Evolutionary conservation across 805 yeast species (phyloP).

Genomic region (Kodamaea nitidulidarum): DNA sequence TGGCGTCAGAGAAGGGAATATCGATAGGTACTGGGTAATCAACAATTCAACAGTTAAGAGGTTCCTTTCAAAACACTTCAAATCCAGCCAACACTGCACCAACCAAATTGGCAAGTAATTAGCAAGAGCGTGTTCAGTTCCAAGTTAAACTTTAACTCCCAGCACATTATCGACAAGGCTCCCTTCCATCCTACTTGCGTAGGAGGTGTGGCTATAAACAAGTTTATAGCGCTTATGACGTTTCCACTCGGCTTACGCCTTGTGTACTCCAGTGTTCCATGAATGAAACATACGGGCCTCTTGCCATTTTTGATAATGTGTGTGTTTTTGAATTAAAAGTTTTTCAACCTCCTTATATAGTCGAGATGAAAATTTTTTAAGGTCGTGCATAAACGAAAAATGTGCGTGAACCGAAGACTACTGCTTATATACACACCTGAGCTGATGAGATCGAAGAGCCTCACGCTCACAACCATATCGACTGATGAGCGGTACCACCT

Average conservation of each 20-base stretch:
- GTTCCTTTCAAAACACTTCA: too few relatives aligned
- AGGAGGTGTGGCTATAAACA: slow-evolving; percentile 6
- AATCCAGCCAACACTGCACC: too few relatives aligned
- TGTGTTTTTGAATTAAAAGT: background rate
- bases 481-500: too few relatives aligned
- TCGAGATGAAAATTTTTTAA: background rate
- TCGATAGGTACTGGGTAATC: slow-evolving; percentile 1
- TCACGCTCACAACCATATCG: background rate
- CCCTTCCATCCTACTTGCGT: slow-evolving; percentile 22
- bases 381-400: background rate
- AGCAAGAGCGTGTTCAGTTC: too few relatives aligned
- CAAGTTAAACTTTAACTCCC: slow-evolving; percentile 2
- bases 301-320: slow-evolving; percentile 42
- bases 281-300: slow-evolving; percentile 48
- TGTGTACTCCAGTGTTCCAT: slow-evolving; percentile 18
- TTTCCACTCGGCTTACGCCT: slow-evolving; percentile 11
- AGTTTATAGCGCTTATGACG: slow-evolving; percentile 14
- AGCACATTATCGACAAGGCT: slow-evolving; percentile 45
- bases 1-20: slow-evolving; percentile 2
- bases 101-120: too few relatives aligned
- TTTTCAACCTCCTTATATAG: background rate
- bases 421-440: background rate
- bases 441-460: background rate
- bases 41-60: too few relatives aligned
- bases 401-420: background rate